Percentiles rank a stretch among this genome's conserved stretches.
phyloP scores from a whole-genome alignment of 331 rosid species.

The Telfairia occidentalis region DNA sequence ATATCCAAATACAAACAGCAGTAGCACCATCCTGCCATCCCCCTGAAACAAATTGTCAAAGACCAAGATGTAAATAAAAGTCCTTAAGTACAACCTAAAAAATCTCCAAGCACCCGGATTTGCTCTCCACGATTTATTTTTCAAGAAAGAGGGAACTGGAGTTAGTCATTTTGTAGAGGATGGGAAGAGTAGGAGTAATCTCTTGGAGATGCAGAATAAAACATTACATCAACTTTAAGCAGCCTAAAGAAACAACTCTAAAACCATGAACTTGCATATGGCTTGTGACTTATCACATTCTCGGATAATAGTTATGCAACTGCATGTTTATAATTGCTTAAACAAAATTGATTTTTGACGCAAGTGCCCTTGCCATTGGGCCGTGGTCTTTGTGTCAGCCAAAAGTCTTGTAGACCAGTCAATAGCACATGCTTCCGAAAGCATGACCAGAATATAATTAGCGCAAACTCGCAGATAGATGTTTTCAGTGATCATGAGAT shows the following conservation, averaged over 20 bases:
- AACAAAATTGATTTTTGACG: not conserved
- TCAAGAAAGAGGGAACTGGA: not conserved
- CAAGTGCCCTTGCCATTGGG: not conserved
- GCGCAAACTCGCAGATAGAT: not conserved
- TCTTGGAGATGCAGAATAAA: not conserved
- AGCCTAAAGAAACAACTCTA: not conserved
- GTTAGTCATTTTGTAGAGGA: not conserved
- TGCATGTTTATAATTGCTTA: not conserved
- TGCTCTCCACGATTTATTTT: not conserved
- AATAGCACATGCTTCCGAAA: not conserved
- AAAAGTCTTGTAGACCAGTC: not conserved
- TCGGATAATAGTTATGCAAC: not conserved
- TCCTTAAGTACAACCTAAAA: not conserved
- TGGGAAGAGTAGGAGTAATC: not conserved
- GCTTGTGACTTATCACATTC: not conserved
- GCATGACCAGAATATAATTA: not conserved
- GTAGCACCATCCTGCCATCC: conserved; percentile 98
- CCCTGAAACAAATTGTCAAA: conserved; percentile 31
- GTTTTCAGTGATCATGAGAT: not conserved
- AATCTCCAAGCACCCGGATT: not conserved
- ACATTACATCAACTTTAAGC: not conserved
- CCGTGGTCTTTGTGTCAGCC: not conserved
- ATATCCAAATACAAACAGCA: conserved; percentile 76
- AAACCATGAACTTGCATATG: not conserved
- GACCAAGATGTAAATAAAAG: not conserved